A percentile compares a stretch with the other conserved stretches of the same genome.
Evolutionary conservation across 139 green algal genomes (phyloP).

Genomic region (Parachlorella kessleri): DNA sequence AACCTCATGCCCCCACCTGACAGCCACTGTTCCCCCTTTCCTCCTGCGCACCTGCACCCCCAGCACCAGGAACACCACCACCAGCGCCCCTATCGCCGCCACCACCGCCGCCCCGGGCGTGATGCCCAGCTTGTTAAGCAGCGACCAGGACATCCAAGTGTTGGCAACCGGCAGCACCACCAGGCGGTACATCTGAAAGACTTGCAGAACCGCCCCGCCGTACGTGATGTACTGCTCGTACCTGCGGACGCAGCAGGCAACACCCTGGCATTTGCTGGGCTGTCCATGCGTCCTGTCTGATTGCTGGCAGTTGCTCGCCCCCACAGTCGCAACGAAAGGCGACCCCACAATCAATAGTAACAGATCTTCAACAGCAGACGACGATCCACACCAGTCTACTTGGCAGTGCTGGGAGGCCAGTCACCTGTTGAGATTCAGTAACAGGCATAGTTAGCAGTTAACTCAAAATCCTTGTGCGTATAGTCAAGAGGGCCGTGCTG

Average conservation of each 20-base stretch:
- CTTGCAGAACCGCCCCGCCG: slow-evolving; percentile 45
- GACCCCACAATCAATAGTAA: no score
- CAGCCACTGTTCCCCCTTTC: neutral
- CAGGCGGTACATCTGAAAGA: slow-evolving; percentile 56
- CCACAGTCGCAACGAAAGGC: no score
- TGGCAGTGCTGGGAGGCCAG: no score
- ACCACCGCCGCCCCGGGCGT: slow-evolving; percentile 32
- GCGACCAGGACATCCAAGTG: slow-evolving; percentile 65
- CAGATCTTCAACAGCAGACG: no score
- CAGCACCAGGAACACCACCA: slow-evolving; percentile 44
- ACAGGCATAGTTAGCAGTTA: no score
- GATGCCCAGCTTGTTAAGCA: slow-evolving; percentile 56
- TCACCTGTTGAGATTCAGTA: no score
- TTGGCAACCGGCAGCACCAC: slow-evolving; percentile 64
- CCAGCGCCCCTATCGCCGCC: slow-evolving; percentile 22
- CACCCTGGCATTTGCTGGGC: neutral
- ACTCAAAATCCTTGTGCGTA: no score
- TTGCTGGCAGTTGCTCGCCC: no score
- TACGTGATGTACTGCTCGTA: slow-evolving; percentile 53
- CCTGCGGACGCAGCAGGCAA: slow-evolving; percentile 2
- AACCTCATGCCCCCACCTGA: no score
- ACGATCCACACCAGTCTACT: no score
- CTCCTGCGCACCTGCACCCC: slow-evolving; percentile 43
- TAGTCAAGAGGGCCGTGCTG: no score
- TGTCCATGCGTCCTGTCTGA: no score